Evolutionary conservation across 2,329 filamentous ascomycete genomes (phyloP).

Genomic region (Penicillium sp.): DNA sequence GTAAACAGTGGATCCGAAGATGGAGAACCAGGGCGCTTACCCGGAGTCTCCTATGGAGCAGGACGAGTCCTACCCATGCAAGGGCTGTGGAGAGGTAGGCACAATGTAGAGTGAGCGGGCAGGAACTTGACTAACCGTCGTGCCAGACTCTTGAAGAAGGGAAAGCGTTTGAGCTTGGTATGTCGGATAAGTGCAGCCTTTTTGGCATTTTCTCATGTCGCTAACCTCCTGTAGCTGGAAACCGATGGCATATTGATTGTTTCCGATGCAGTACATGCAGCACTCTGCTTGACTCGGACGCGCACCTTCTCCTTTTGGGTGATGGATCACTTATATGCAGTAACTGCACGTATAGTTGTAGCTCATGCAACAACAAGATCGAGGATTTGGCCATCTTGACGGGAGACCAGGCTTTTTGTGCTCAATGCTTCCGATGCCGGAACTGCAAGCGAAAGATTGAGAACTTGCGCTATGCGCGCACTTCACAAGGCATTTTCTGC

Average conservation of each 20-base stretch:
- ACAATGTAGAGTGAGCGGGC: neutral
- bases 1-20: constrained; percentile 20
- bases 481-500: constrained; percentile 97
- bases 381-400: constrained; percentile 97
- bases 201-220: neutral
- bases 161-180: constrained; percentile 96
- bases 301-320: constrained; percentile 92
- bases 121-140: constrained; percentile 10
- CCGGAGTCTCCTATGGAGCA: constrained; percentile 66
- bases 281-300: constrained; percentile 95
- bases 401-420: constrained; percentile 96
- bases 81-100: constrained; percentile 83
- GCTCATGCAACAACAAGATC: constrained; percentile 93
- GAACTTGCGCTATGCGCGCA: constrained; percentile 94
- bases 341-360: constrained; percentile 99
- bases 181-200: constrained; percentile 22
- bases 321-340: constrained; percentile 98
- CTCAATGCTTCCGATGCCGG: constrained; percentile 92
- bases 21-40: constrained; percentile 56
- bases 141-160: constrained; percentile 91
- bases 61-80: constrained; percentile 83
- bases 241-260: constrained; percentile 98
- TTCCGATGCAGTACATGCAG: constrained; percentile 96
- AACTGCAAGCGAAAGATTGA: constrained; percentile 99
- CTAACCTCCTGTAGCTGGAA: constrained; percentile 64